These are phyloP conservation scores for Vigna radiata DNA, from an alignment of 306 rosid species.

Conservation along the genomic window DNA sequence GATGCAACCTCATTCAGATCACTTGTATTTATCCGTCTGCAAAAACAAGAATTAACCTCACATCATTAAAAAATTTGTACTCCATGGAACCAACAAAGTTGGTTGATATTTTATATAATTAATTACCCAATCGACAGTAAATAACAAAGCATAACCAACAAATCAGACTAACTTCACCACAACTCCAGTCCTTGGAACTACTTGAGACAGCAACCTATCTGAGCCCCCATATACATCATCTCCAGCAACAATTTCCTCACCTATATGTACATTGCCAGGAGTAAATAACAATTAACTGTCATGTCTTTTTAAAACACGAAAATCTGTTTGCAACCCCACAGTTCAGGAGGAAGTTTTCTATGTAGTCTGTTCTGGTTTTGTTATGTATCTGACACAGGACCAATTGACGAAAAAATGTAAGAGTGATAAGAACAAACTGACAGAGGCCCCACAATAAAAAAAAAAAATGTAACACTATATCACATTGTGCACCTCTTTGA, in stretches of 20 bases:
- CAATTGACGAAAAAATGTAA: not conserved
- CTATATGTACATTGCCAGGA: slow-evolving; percentile 51
- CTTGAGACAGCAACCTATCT: slow-evolving; percentile 79
- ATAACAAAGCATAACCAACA: slow-evolving; percentile 29
- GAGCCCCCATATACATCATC: slow-evolving; percentile 94
- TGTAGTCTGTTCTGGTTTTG: not conserved
- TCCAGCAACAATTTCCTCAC: slow-evolving; percentile 91
- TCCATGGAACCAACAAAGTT: slow-evolving; percentile 35
- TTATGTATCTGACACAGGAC: slow-evolving; percentile 15
- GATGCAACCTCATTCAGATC: slow-evolving; percentile 84
- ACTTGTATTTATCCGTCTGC: slow-evolving; percentile 83
- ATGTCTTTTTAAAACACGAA: not conserved
- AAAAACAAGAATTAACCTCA: slow-evolving; percentile 43
- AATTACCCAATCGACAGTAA: not conserved
- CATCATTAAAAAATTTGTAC: slow-evolving; percentile 12
- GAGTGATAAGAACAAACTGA: not conserved
- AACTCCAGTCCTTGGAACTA: slow-evolving; percentile 77
- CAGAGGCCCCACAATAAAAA: not conserved
- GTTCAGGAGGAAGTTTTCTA: slow-evolving; percentile 19
- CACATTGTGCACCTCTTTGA: slow-evolving; percentile 1
- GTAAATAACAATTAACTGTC: slow-evolving; percentile 28
- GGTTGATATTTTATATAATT: slow-evolving; percentile 21
- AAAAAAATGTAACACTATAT: not conserved
- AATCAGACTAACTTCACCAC: slow-evolving; percentile 80
- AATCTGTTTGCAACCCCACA: not conserved